A percentile compares a stretch with the other conserved stretches of the same genome.
Evolutionary conservation across 805 yeast genomes (phyloP).

Genomic region (Yarrowia osloensis): DNA sequence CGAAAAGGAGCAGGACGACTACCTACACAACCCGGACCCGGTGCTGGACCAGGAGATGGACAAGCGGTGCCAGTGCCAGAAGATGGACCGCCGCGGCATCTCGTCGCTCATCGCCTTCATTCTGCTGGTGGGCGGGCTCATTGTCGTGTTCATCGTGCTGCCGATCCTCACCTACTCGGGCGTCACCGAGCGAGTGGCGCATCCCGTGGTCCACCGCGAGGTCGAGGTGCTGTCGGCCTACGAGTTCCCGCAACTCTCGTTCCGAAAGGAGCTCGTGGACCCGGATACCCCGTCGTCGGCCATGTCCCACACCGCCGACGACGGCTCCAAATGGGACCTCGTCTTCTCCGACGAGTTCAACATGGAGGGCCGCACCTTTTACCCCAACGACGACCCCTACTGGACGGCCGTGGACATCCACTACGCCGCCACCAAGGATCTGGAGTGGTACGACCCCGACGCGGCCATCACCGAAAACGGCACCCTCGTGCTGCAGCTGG

Average conservation of each 20-base stretch:
- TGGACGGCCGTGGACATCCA: constrained; percentile 83
- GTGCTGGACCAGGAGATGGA: constrained; percentile 86
- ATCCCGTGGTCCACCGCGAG: constrained; percentile 32
- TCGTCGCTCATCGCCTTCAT: constrained; percentile 47
- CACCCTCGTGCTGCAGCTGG: constrained; percentile 66
- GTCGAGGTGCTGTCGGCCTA: constrained; percentile 54
- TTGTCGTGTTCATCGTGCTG: constrained; percentile 70
- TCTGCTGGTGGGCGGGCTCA: constrained; percentile 58
- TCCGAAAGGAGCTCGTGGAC: constrained; percentile 64
- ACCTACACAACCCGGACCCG: constrained; percentile 94
- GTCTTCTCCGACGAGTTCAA: constrained; percentile 92
- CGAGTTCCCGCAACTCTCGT: constrained; percentile 59
- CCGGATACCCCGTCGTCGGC: constrained; percentile 67
- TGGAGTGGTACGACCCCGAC: constrained; percentile 96
- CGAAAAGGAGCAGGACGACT: constrained; percentile 94
- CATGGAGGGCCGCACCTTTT: constrained; percentile 85
- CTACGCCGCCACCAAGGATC: constrained; percentile 84
- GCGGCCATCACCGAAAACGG: constrained; percentile 80
- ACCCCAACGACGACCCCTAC: constrained; percentile 87
- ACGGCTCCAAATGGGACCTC: constrained; percentile 70
- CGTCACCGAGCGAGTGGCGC: constrained; percentile 51
- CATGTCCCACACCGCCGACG: constrained; percentile 52
- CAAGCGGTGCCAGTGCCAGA: constrained; percentile 40
- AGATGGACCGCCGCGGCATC: constrained; percentile 44
- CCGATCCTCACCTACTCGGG: constrained; percentile 88